Base-by-base conservation (phyloP, 345 rosid species). In the Erucastrum elatum region DNA sequence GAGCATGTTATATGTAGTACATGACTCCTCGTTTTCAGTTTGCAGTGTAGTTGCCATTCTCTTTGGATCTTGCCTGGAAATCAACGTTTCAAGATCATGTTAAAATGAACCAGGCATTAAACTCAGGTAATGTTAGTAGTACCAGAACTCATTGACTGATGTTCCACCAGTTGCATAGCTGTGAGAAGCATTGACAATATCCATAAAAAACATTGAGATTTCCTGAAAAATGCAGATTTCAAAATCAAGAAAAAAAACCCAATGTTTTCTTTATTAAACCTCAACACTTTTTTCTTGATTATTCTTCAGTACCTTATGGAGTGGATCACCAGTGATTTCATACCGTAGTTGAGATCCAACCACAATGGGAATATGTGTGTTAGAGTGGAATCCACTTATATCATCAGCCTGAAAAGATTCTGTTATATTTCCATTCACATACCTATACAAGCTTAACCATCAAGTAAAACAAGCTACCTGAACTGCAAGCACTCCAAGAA, bases 81-180 rank as follows among this genome's bases (percentile, higher is more conserved):
- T 51, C 41, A 66, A 70, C 71, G 51, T 64, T 68, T 70, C 74
- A 67, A 3, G 21, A 35, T 46, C 55, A 49, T 13, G 35, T 49
- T 67, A 5, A 9, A 55, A 41, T 34, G 64, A 51, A 35, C 30
- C 25, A 34, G 70, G 58, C 70, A 53, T 29, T 69, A 25, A 66
- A 66, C 37, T 66, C 68, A 39, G 26, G 67, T 51, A 59, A 60
- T 25, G 64, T 70, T 69, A 79, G 68, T 88, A 79, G 70, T 90
- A 94, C 98, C 99, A 95, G 87, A 90, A 90, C 83, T 95, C 97
- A 12, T 66, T 0, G 46, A 80, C 87, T 7, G 99, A 95, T 55
- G 99, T 90, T 79, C 97, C 98, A 74, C 98, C 98, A 33, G 98
- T 91, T 68, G 97, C 93, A 84, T 89, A 95, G 86, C 91, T 85